Evolutionary conservation across 2,329 filamentous ascomycete species (phyloP), one percentile per base, ranked within the genome.

Genomic region (Apiospora aurea): DNA sequence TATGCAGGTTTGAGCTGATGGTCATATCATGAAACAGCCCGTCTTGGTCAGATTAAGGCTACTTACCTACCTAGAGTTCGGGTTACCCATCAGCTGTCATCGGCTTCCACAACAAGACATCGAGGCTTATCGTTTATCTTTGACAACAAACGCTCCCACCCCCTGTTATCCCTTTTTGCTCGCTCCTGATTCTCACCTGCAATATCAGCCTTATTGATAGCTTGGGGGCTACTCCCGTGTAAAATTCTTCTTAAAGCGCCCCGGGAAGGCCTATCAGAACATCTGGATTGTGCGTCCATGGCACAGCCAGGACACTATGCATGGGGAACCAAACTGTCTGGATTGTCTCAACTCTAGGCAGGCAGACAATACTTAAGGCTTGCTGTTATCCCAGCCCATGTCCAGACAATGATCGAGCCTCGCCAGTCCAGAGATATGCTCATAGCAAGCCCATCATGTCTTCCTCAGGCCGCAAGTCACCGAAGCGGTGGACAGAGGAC

Each of bases 401-500:
- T 41, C 8, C 11, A 38, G 41, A 64, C 10, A 18, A 24, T n/a
- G 57, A 38, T 41, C 21, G 18, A 64, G 34, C 13, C 11, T 41
- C 11, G 24, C 10, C 57, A 41, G 8, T 21, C 41, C 34, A 64
- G 57, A 64, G 34, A 64, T 41, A 29, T n/a, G 57, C 18, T 24
- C 18, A 41, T 64, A 5, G 21, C 21, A 38, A n/a, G 18, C n/a
- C 10, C 18, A 41, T 4, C 29, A 64, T 64, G 57, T 34, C 29
- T n/a, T 64, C 57, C 34, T 41, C 57, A 38, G 34, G 57, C 41
- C 67, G 67, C n/a, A 68, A 68, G 43, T 34, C 67, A 46, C 67
- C 67, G 26, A 68, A 49, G 43, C 24, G 67, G 46, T 68, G 67
- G 67, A 68, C n/a, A 14, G 67, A 68, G 29, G 67, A 46, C 24